Evolutionary conservation across 2,329 filamentous ascomycete genomes (phyloP), one percentile per base, ranked within the genome.

Genomic region (Talaromyces funiculosus): DNA sequence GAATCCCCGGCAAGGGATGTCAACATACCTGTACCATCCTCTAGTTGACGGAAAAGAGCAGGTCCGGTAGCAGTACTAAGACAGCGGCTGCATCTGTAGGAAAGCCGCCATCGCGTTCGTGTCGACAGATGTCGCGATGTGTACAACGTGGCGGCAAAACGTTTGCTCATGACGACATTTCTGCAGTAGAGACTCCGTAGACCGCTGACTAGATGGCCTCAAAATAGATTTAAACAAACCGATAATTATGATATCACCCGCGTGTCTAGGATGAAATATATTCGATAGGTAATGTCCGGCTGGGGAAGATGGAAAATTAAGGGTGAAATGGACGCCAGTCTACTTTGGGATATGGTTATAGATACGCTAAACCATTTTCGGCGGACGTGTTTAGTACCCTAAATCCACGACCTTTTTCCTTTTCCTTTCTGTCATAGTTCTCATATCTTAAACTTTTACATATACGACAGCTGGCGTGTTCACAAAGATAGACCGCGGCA

Each of bases 21-120:
- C 29, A 31, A 40, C 42, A 4, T 49, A 61, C 61, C 61, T 49
- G 58, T 42, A 9, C 61, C 61, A 35, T 62, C 58, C 24, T 62
- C 61, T 43, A 61, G 45, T 6, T 53, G 31, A 29, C 47, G 54
- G 20, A 60, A 62, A n/a, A 62, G 29, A 42, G 58, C 47, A 45
- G 56, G 60, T 16, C 14, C 33, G 3, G 24, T 43, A 29, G 35
- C 14, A n/a, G 24, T 61, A 16, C 29, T 57, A 2, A 35, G 20
- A 40, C 14, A 38, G 54, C 53, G 43, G 26, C 26, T 31, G 20
- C 29, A 55, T 12, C 29, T 56, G 35, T 33, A 14, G 20, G 18
- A 22, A 47, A 18, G 40, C 10, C 40, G 40, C 55, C 55, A 49
- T 38, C 18, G 40, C 53, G 33, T 20, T 55, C 24, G 53, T 14